Evolutionary conservation across 805 yeast species (phyloP), one percentile per base, ranked within the genome.

Genomic region (Lachancea sp.): DNA sequence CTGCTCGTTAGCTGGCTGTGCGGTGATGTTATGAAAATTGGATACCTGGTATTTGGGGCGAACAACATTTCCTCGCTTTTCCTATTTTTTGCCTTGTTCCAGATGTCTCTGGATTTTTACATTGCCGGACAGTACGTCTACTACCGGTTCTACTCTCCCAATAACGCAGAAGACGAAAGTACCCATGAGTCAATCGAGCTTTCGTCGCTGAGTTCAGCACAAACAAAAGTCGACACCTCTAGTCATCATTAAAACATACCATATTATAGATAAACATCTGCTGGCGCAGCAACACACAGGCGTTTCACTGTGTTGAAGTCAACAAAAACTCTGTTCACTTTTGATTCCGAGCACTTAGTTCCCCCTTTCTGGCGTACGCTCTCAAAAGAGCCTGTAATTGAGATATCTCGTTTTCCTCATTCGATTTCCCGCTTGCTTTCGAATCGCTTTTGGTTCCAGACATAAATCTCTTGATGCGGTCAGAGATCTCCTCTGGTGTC

Each of bases 1-100:
- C 67, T 89, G 29, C 61, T 89, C 31, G 65, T 88, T 16, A 82
- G 90, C 56, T 89, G 97, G 97, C 69, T 89, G 3, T 82, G 91
- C 48, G 96, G 96, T 46, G 97, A 89, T 65, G 69, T 82, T 34
- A 75, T 87, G 32, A 90, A 90, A 60, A 76, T 87, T 19, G 70
- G 81, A 42, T 86, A 85, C 57, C 68, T 86, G 43, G 55, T 85
- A n/a, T 85, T 73, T 62, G 95, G 95, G 13, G 84, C 93, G 1
- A 75, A 74, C 44, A 74, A 85, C 52, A 76, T 85, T 25, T 81
- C 89, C 2, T 53, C 67, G 6, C 69, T 85, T 6, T 85, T 85
- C 59, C 71, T 84, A 8, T 57, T 77, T 39, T 88, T 88, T 46
- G 93, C 86, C 0, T 63, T 82, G 36, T 83, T 86, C 60, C 96